phyloP scores from a whole-genome alignment of 495 filamentous ascomycete species.

The Aspergillus hancockii region DNA sequence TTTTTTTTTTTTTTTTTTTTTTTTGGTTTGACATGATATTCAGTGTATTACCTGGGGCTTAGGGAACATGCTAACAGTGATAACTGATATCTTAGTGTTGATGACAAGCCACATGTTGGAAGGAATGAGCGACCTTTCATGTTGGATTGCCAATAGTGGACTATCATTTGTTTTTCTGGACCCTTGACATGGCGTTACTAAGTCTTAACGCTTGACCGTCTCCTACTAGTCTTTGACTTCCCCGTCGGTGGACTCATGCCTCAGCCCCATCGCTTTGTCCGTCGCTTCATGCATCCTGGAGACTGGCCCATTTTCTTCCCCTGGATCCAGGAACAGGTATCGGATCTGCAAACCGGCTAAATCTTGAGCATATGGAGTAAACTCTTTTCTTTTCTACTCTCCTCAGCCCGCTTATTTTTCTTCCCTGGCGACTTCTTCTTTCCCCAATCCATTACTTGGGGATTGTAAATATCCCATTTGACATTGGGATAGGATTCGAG shows the following conservation, averaged over 20 bases:
- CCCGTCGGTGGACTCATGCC: slow-evolving; percentile 8
- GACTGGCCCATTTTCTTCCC: slow-evolving; percentile 15
- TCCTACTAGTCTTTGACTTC: not conserved
- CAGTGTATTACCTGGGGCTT: not conserved
- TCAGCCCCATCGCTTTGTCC: slow-evolving; percentile 16
- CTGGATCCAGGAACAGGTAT: slow-evolving; percentile 18
- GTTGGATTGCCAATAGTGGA: not conserved
- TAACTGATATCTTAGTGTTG: not conserved
- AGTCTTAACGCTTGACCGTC: slow-evolving; percentile 3
- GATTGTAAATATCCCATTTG: not conserved
- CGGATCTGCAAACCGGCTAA: slow-evolving; percentile 22
- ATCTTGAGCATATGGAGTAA: slow-evolving; percentile 10
- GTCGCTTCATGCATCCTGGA: slow-evolving; percentile 13
- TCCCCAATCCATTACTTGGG: not conserved
- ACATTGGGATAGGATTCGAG: not conserved
- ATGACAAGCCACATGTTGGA: not conserved
- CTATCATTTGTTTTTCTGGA: not conserved
- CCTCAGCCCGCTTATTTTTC: not conserved
- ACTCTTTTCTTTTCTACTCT: slow-evolving; percentile 5
- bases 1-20: too few species aligned
- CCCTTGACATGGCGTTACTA: not conserved
- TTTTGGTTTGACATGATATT: not conserved
- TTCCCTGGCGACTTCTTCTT: slow-evolving; percentile 1
- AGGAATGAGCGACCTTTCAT: not conserved
- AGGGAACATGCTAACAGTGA: not conserved